Evolutionary conservation across 805 yeast species (phyloP).

Genomic region (Cyberlindnera maclurae): DNA sequence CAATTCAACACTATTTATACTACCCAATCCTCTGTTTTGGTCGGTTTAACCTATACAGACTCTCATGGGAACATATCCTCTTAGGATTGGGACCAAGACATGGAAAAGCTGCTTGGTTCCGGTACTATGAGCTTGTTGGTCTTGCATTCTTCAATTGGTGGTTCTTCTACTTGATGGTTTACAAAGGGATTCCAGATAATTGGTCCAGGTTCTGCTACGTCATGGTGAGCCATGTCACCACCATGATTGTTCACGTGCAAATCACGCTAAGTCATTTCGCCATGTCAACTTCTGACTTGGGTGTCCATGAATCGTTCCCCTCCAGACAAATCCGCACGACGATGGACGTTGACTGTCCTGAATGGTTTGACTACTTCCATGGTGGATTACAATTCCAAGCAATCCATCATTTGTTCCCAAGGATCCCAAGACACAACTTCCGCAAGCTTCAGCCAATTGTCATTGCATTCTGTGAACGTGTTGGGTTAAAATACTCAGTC

Average conservation of each 20-base stretch:
- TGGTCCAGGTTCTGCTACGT: constrained; percentile 52
- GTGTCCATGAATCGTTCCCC: constrained; percentile 70
- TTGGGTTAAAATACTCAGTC: constrained; percentile 73
- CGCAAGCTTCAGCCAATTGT: constrained; percentile 68
- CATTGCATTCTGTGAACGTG: constrained; percentile 63
- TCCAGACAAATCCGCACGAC: constrained; percentile 83
- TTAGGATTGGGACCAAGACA: constrained; percentile 71
- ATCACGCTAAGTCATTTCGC: constrained; percentile 88
- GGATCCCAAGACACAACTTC: constrained; percentile 83
- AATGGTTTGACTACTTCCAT: constrained; percentile 84
- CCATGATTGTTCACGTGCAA: constrained; percentile 93
- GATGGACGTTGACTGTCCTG: constrained; percentile 93
- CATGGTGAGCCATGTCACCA: constrained; percentile 67
- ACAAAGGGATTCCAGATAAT: constrained; percentile 43
- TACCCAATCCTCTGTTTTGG: constrained; percentile 80
- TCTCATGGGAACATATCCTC: constrained; percentile 73
- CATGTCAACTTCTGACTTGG: constrained; percentile 86
- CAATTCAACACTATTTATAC: constrained; percentile 60
- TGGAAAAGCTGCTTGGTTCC: constrained; percentile 82
- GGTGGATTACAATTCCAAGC: constrained; percentile 93
- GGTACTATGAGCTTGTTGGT: constrained; percentile 73
- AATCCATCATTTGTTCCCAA: constrained; percentile 82
- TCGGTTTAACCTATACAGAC: constrained; percentile 73
- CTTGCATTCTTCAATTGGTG: constrained; percentile 65
- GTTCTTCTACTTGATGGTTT: constrained; percentile 66